A percentile compares a stretch with the other conserved stretches of the same genome.
Evolutionary conservation across 2,329 filamentous ascomycete genomes (phyloP).

Genomic region (Sporothrix mexicana): DNA sequence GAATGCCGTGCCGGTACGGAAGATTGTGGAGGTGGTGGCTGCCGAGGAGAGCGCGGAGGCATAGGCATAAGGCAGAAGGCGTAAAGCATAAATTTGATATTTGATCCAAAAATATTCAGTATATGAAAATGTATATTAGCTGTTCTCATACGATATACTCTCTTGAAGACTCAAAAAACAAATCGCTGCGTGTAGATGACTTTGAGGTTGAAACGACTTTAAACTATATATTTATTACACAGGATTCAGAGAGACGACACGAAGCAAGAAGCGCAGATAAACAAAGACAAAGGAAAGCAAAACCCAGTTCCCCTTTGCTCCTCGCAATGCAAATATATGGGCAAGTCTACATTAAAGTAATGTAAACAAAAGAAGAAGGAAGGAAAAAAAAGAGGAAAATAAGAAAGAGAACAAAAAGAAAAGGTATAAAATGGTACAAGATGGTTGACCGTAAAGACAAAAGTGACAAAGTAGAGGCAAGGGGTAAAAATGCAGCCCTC

Average conservation of each 20-base stretch:
- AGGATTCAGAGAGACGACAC: too few relatives aligned
- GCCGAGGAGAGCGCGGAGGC: conserved; percentile 36
- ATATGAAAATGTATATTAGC: conserved; percentile 12
- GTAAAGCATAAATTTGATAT: too few relatives aligned
- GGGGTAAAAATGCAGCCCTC: too few relatives aligned
- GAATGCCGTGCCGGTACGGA: conserved; percentile 42
- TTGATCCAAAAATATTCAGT: too few relatives aligned
- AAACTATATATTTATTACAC: too few relatives aligned
- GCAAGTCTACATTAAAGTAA: not conserved
- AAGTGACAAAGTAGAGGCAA: too few relatives aligned
- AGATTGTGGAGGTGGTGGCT: conserved; percentile 46
- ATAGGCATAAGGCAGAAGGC: too few relatives aligned
- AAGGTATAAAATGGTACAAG: too few relatives aligned
- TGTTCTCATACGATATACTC: conserved; percentile 10
- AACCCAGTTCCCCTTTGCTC: not conserved
- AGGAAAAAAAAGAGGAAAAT: not conserved
- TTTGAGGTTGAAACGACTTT: not conserved
- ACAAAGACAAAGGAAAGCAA: conserved; percentile 8
- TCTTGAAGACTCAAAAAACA: too few relatives aligned
- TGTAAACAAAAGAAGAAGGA: conserved; percentile 20
- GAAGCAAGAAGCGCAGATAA: not conserved
- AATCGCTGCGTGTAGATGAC: not conserved
- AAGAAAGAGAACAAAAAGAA: not conserved
- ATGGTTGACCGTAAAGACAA: too few relatives aligned
- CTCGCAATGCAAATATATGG: conserved; percentile 7